Evolutionary conservation across 2,329 filamentous ascomycete genomes (phyloP).

Genomic region (Microsporum ferrugineum): DNA sequence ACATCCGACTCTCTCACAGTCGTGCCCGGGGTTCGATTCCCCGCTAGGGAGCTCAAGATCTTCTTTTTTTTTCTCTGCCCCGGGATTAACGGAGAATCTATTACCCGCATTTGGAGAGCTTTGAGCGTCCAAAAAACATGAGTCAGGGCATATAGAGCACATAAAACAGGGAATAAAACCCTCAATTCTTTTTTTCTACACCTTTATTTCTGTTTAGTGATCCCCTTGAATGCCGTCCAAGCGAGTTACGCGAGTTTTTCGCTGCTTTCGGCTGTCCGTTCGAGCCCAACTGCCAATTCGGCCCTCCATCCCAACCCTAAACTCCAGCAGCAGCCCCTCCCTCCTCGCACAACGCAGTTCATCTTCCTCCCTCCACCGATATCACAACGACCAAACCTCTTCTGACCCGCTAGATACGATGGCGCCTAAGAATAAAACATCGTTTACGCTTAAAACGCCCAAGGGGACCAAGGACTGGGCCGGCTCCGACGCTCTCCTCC

Average conservation of each 20-base stretch:
- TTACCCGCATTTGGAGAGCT: not conserved
- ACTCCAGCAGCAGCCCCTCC: not conserved
- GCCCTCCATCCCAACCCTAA: constrained; percentile 5
- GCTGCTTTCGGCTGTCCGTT: not conserved
- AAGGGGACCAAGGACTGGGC: constrained; percentile 87
- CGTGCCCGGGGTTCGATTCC: constrained; percentile 10
- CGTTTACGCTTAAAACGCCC: constrained; percentile 68
- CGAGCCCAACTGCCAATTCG: constrained; percentile 15
- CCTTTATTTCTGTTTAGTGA: not conserved
- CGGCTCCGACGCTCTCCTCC: constrained; percentile 65
- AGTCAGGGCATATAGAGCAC: not conserved
- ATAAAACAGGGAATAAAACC: not conserved
- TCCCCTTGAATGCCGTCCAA: not conserved
- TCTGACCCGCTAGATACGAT: constrained; percentile 1
- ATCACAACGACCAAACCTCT: not conserved
- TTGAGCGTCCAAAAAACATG: not conserved
- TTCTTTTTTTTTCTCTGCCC: not conserved
- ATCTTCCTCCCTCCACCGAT: not conserved
- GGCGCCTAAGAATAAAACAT: constrained; percentile 29
- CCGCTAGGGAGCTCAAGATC: not conserved
- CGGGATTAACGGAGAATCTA: not conserved
- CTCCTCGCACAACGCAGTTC: not conserved
- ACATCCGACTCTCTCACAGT: constrained; percentile 10
- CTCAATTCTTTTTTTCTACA: not conserved
- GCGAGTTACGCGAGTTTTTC: constrained; percentile 1